A percentile compares a stretch with the other conserved stretches of the same genome.
Conservation (phyloP, 257 asterid species). For the Solanum clarkiae region DNA sequence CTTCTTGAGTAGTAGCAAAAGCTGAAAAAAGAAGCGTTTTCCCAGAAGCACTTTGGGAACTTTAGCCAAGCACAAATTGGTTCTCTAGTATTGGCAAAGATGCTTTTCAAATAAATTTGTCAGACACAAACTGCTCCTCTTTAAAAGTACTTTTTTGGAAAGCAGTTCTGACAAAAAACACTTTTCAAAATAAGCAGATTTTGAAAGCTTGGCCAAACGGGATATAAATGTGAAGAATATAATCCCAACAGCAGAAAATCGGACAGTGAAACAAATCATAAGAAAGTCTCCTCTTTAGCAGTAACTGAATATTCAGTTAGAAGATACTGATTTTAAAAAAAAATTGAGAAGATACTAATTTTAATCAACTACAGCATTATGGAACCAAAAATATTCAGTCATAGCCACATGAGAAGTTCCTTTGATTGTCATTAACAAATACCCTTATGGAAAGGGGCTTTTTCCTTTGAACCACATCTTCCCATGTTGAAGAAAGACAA, state of each 20-base stretch:
- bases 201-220: neutral
- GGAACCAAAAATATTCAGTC: neutral
- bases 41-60: neutral
- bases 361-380: neutral
- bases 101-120: neutral
- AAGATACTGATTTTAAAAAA: neutral
- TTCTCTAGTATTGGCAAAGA: neutral
- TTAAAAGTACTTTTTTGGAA: neutral
- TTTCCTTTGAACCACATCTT: neutral
- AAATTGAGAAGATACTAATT: neutral
- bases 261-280: neutral
- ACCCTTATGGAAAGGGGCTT: neutral
- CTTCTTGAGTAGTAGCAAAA: neutral
- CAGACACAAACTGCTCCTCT: neutral
- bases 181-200: neutral
- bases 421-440: neutral
- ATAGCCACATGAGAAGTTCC: neutral
- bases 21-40: neutral
- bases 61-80: neutral
- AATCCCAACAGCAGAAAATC: neutral
- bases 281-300: neutral
- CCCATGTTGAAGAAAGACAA: neutral
- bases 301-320: neutral
- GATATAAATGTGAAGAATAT: neutral
- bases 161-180: neutral